A percentile compares a stretch with the other conserved stretches of the same genome.
Evolutionary conservation across 1,284 basidiomycete genomes (phyloP).

Genomic region (Heliocybe sulcata): DNA sequence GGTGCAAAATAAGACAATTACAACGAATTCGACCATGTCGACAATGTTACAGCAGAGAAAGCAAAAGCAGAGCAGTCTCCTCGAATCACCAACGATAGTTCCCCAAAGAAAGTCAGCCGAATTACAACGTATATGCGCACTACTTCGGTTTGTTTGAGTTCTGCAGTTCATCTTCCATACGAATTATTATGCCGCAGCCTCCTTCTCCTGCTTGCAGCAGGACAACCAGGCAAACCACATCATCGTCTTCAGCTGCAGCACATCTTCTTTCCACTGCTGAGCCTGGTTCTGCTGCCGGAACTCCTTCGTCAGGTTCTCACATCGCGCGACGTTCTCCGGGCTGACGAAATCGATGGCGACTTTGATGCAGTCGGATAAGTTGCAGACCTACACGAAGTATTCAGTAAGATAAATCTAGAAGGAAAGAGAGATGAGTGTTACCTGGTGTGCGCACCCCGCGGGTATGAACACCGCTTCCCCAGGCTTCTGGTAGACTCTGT

Average conservation of each 20-base stretch:
- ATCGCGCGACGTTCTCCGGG: constrained; percentile 84
- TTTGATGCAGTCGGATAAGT: constrained; percentile 90
- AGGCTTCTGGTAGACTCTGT: constrained; percentile 81
- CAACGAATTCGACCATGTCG: too few species aligned
- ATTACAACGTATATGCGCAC: too few species aligned
- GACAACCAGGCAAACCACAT: constrained; percentile 91
- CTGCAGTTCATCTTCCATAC: too few species aligned
- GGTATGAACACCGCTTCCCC: constrained; percentile 97
- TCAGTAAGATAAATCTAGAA: constrained; percentile 2
- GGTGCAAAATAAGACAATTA: too few species aligned
- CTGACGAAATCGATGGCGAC: constrained; percentile 96
- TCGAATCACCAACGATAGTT: too few species aligned
- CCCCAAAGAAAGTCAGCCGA: too few species aligned
- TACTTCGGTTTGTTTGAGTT: too few species aligned
- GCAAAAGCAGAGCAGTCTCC: too few species aligned
- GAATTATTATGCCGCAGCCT: too few species aligned
- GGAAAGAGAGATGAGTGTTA: constrained; percentile 31
- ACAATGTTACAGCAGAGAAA: too few species aligned
- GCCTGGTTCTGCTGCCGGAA: constrained; percentile 85
- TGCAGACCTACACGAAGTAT: constrained; percentile 50
- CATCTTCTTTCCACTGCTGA: constrained; percentile 91
- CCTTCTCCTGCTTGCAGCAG: constrained; percentile 41
- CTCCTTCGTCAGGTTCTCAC: constrained; percentile 80
- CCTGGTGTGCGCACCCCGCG: constrained; percentile 93
- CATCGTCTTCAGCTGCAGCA: constrained; percentile 85